phyloP scores from a whole-genome alignment of 106 monocot genomes.

The Apostasia ramifera region DNA sequence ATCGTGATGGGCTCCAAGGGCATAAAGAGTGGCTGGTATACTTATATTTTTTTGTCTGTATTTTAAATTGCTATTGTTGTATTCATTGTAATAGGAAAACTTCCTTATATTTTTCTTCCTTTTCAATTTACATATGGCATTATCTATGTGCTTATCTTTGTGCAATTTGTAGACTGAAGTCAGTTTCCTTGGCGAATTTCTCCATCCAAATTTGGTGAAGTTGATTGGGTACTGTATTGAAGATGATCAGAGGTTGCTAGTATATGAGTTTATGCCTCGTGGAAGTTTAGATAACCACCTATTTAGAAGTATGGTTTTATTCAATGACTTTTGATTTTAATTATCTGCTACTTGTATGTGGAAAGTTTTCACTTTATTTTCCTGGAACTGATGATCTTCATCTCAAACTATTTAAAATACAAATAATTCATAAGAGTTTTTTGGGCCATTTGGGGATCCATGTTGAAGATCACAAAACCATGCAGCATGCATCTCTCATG shows the following conservation, averaged over 20 bases:
- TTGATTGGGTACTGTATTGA: conserved; percentile 36
- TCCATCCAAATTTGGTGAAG: conserved; percentile 39
- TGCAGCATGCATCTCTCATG: no score
- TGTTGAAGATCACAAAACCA: no score
- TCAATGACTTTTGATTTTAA: no score
- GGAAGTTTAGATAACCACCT: conserved; percentile 52
- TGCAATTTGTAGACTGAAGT: conserved; percentile 28
- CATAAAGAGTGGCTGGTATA: conserved; percentile 37
- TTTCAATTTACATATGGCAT: not conserved
- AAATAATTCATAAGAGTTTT: no score
- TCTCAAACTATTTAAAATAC: no score
- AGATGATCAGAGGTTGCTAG: conserved; percentile 39
- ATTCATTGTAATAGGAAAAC: not conserved
- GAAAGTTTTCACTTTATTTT: no score
- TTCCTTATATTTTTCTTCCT: not conserved
- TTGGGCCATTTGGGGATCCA: no score
- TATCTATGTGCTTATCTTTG: not conserved
- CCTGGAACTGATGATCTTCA: no score
- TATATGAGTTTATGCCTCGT: conserved; percentile 50
- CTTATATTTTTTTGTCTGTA: not conserved
- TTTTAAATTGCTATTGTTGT: not conserved
- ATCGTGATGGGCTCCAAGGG: conserved; percentile 26
- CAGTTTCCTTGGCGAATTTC: conserved; percentile 38
- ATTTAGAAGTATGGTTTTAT: conserved; percentile 28
- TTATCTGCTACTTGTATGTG: no score